Conservation (phyloP, 306 rosid genomes). For the Acacia crassicarpa region DNA sequence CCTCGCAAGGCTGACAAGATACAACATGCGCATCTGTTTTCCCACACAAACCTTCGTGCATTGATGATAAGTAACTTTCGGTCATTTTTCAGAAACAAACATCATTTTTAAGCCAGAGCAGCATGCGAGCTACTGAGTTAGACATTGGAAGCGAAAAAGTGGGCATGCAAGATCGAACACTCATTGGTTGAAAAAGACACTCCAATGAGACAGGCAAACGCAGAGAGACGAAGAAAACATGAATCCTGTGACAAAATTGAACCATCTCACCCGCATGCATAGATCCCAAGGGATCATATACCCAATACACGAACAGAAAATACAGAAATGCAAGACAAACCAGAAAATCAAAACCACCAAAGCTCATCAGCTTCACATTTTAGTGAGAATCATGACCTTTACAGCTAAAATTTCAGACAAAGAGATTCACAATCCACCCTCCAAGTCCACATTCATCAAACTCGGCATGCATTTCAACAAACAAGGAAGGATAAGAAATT, state of each 20-base stretch:
- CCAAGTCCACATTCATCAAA: constrained; percentile 28
- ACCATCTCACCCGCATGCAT: constrained; percentile 47
- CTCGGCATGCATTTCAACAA: constrained; percentile 21
- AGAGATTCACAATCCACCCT: constrained; percentile 27
- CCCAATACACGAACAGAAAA: constrained; percentile 16
- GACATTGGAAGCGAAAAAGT: not conserved
- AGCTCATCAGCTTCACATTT: not conserved
- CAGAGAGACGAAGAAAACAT: not conserved
- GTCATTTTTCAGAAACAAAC: not conserved
- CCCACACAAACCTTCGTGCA: not conserved
- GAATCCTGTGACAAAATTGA: constrained; percentile 14
- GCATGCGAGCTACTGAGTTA: not conserved
- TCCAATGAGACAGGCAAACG: not conserved
- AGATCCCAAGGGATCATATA: constrained; percentile 23
- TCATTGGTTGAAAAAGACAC: constrained; percentile 8
- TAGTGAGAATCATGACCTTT: constrained; percentile 36
- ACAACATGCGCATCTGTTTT: not conserved
- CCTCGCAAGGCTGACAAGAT: constrained; percentile 1
- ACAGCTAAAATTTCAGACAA: constrained; percentile 30
- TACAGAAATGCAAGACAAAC: constrained; percentile 24
- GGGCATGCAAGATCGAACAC: constrained; percentile 6
- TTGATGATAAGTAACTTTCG: not conserved
- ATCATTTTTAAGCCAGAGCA: not conserved
- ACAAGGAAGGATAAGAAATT: constrained; percentile 29
- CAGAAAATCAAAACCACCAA: constrained; percentile 23